phyloP scores from a whole-genome alignment of 2,329 filamentous ascomycete species.

The Cyphellophora europaea region DNA sequence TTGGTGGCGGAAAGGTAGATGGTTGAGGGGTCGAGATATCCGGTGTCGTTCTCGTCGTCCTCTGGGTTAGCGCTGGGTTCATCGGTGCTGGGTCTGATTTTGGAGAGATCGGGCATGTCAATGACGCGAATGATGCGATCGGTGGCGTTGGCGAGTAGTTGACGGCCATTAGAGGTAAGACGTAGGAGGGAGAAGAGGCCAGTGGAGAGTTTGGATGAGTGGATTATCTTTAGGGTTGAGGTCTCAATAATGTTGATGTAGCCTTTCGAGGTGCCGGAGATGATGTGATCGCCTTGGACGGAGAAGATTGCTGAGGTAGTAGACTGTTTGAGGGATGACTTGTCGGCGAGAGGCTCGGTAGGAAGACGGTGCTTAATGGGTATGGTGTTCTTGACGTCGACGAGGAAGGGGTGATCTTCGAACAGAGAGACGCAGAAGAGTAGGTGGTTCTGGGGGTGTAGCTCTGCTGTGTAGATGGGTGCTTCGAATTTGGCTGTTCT shows the following conservation, averaged over 20 bases:
- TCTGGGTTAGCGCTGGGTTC: slow-evolving; percentile 23
- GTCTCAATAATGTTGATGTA: slow-evolving; percentile 93
- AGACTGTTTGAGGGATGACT: slow-evolving; percentile 86
- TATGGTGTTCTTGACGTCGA: slow-evolving; percentile 63
- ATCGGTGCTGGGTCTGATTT: slow-evolving; percentile 8
- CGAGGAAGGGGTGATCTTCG: slow-evolving; percentile 82
- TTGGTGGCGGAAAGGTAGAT: slow-evolving; percentile 89
- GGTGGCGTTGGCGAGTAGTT: slow-evolving; percentile 84
- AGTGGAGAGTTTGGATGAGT: slow-evolving; percentile 78
- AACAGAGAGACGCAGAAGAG: slow-evolving; percentile 87
- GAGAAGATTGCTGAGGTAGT: slow-evolving; percentile 91
- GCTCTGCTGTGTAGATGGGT: slow-evolving; percentile 89
- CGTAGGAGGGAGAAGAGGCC: slow-evolving; percentile 83
- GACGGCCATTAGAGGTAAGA: slow-evolving; percentile 72
- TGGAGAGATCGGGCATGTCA: slow-evolving; percentile 65
- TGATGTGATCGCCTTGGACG: slow-evolving; percentile 72
- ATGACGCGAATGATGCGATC: slow-evolving; percentile 94
- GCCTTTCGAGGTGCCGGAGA: slow-evolving; percentile 89
- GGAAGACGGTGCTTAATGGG: slow-evolving; percentile 70
- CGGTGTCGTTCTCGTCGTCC: slow-evolving; percentile 52
- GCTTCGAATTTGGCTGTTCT: slow-evolving; percentile 86
- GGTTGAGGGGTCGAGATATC: slow-evolving; percentile 31
- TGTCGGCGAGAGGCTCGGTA: slow-evolving; percentile 68
- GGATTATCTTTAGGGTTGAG: slow-evolving; percentile 69
- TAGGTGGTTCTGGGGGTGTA: slow-evolving; percentile 80